Conservation (phyloP, 2,329 filamentous ascomycete genomes). For the Botryotinia narcissicola region DNA sequence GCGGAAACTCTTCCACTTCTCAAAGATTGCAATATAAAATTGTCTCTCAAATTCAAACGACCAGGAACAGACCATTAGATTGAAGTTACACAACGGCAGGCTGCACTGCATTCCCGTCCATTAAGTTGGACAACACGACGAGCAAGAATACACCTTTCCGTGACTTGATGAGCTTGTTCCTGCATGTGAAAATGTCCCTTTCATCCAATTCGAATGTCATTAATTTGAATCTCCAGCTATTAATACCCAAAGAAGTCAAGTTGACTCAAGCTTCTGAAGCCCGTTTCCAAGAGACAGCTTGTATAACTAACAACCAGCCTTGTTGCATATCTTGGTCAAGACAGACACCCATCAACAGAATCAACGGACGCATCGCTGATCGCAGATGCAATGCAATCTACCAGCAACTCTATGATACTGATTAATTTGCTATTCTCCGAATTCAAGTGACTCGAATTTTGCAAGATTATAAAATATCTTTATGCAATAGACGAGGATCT, state of each 20-base stretch:
- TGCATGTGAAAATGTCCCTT: not conserved
- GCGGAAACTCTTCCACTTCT: not conserved
- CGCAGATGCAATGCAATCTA: slow-evolving; percentile 2
- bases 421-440: not conserved
- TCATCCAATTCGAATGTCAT: not conserved
- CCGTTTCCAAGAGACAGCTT: not conserved
- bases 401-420: not conserved
- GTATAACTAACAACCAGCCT: slow-evolving; percentile 4
- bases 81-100: slow-evolving; percentile 2
- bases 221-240: not conserved
- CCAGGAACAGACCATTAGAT: not conserved
- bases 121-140: slow-evolving; percentile 2
- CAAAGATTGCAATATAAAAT: slow-evolving; percentile 2
- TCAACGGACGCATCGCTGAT: not conserved
- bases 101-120: slow-evolving; percentile 15
- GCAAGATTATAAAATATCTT: not conserved
- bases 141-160: slow-evolving; percentile 5
- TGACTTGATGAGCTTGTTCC: slow-evolving; percentile 14
- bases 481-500: not conserved
- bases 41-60: slow-evolving; percentile 9
- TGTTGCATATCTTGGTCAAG: not conserved
- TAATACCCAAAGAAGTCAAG: not conserved
- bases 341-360: not conserved
- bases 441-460: not conserved
- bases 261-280: not conserved